Evolutionary conservation across 768 basidiomycete genomes (phyloP).

Genomic region (Pulveroboletus frians): DNA sequence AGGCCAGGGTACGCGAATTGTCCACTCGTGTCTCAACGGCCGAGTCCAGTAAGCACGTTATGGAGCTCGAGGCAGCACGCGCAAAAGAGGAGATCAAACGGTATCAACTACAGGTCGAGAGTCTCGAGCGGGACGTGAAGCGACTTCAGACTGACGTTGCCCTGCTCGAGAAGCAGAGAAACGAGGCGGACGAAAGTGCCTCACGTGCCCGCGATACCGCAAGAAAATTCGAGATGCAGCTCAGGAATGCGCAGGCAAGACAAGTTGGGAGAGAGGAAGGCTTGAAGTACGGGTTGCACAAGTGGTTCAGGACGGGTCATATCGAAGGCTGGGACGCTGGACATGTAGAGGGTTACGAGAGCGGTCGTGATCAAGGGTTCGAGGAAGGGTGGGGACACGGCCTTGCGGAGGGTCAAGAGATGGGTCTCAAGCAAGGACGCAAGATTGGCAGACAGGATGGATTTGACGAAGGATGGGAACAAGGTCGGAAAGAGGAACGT

Average conservation of each 20-base stretch:
- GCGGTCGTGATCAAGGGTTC: constrained; percentile 41
- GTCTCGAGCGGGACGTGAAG: constrained; percentile 41
- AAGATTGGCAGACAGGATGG: constrained; percentile 28
- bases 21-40: constrained; percentile 34
- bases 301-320: constrained; percentile 41
- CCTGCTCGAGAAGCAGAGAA: constrained; percentile 33
- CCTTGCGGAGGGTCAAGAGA: constrained; percentile 30
- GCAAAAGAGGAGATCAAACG: constrained; percentile 44
- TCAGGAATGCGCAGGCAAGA: constrained; percentile 42
- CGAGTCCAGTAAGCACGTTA: constrained; percentile 38
- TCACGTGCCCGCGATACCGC: constrained; percentile 41
- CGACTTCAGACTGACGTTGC: constrained; percentile 28
- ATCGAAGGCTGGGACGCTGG: constrained; percentile 44
- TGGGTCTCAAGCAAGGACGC: constrained; percentile 32
- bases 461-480: constrained; percentile 32
- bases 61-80: constrained; percentile 37
- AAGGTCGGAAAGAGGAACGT: constrained; percentile 47
- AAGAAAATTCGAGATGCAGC: constrained; percentile 38
- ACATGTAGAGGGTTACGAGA: constrained; percentile 41
- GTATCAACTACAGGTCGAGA: constrained; percentile 44
- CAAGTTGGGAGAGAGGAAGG: constrained; percentile 42
- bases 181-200: constrained; percentile 41
- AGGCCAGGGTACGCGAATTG: constrained; percentile 42
- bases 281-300: constrained; percentile 35
- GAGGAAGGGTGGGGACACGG: constrained; percentile 40